A percentile compares a stretch with the other conserved stretches of the same genome.
phyloP scores from a whole-genome alignment of 495 filamentous ascomycete genomes.

The Aspergillus affinis region DNA sequence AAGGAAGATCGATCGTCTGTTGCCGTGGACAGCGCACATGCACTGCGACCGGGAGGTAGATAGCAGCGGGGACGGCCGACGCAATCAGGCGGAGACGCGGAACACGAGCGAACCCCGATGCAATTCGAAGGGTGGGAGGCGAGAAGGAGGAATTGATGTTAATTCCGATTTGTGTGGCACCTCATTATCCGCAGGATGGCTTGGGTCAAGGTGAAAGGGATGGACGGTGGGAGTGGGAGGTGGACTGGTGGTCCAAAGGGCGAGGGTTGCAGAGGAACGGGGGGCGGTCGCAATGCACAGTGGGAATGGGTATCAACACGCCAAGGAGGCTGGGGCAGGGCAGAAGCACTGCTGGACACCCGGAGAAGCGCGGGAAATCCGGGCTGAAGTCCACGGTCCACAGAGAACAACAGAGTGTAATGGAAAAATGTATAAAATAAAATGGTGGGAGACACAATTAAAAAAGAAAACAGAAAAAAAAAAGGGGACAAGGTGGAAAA shows the following conservation, averaged over 20 bases:
- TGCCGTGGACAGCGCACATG: conserved; percentile 30
- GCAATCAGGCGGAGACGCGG: conserved; percentile 26
- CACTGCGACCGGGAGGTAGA: conserved; percentile 35
- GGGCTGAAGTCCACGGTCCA: conserved; percentile 1
- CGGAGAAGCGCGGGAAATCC: conserved; percentile 8
- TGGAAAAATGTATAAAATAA: conserved; percentile 2
- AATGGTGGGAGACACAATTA: background rate
- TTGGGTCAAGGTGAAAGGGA: conserved; percentile 4
- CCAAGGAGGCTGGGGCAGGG: conserved; percentile 8
- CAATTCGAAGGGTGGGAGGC: conserved; percentile 22
- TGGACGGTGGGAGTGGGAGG: conserved; percentile 1
- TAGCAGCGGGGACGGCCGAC: conserved; percentile 33
- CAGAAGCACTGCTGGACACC: conserved; percentile 12
- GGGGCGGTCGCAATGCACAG: conserved; percentile 22
- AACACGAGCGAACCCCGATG: conserved; percentile 17
- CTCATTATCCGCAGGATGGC: conserved; percentile 30
- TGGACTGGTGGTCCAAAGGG: conserved; percentile 12
- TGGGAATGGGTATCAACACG: conserved; percentile 10
- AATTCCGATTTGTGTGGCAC: conserved; percentile 22
- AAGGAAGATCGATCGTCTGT: conserved; percentile 19
- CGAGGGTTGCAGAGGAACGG: conserved; percentile 10
- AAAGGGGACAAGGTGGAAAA: background rate
- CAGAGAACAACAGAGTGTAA: background rate
- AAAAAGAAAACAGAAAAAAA: background rate
- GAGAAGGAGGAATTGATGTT: conserved; percentile 24